phyloP scores from a whole-genome alignment of 1,284 basidiomycete species.

The Cronartium quercuum region DNA sequence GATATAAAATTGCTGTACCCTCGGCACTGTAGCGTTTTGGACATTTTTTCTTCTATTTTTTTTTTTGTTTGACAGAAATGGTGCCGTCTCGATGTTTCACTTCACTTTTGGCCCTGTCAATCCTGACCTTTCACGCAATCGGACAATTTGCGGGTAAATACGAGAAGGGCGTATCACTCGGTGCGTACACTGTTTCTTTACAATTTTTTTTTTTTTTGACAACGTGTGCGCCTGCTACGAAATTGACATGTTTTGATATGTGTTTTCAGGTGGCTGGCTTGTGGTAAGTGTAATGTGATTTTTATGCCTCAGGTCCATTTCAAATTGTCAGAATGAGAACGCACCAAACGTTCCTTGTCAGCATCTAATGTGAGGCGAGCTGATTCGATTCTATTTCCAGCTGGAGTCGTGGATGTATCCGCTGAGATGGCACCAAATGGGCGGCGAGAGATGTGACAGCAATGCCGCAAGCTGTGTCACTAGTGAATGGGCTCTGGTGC shows the following conservation, averaged over 20 bases:
- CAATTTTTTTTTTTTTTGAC: no score
- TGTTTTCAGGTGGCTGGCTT: slow-evolving; percentile 25
- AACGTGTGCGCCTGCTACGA: no score
- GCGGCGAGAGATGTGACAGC: slow-evolving; percentile 56
- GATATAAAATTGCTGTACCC: neutral
- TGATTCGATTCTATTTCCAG: slow-evolving; percentile 54
- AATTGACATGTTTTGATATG: neutral
- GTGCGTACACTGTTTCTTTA: neutral
- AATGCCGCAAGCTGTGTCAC: slow-evolving; percentile 57
- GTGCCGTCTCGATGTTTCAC: neutral
- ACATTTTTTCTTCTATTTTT: neutral
- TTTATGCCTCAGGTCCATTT: no score
- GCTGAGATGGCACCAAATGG: slow-evolving; percentile 62
- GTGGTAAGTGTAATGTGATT: slow-evolving; percentile 10
- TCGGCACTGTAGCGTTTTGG: neutral
- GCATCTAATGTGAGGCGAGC: neutral
- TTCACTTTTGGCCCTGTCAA: neutral
- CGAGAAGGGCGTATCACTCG: neutral
- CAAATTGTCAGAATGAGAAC: no score
- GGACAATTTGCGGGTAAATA: neutral
- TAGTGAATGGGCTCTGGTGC: slow-evolving; percentile 55
- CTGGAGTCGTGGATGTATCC: slow-evolving; percentile 65
- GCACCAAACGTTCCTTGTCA: neutral
- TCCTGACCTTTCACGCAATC: neutral
- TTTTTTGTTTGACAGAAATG: neutral